These are phyloP conservation scores for Xerocomus brunneocitrinus DNA, from an alignment of 768 basidiomycete species.

Conservation along the genomic window DNA sequence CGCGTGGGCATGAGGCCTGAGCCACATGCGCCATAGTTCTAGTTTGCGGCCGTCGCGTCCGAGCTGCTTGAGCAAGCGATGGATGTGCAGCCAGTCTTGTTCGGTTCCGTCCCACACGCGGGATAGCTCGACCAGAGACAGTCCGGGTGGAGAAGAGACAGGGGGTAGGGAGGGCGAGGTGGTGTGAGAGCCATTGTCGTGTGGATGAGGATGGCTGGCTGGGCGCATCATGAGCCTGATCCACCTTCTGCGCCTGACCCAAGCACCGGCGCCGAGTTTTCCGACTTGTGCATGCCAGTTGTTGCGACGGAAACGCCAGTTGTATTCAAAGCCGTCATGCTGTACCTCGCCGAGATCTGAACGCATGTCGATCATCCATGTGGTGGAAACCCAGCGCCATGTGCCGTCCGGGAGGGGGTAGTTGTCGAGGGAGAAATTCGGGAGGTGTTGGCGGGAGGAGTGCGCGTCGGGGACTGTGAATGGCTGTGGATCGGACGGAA, in stretches of 20 bases:
- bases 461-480: constrained; percentile 57
- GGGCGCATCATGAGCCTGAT: constrained; percentile 80
- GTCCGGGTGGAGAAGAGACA: constrained; percentile 20
- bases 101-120: constrained; percentile 55
- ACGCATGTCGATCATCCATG: constrained; percentile 90
- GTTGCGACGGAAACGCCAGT: constrained; percentile 65
- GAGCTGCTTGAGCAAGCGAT: constrained; percentile 45
- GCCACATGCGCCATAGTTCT: constrained; percentile 73
- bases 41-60: constrained; percentile 69
- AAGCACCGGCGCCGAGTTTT: constrained; percentile 57
- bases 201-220: constrained; percentile 25
- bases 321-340: constrained; percentile 84
- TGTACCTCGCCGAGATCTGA: constrained; percentile 69
- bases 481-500: constrained; percentile 68
- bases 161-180: not conserved
- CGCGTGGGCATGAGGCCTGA: constrained; percentile 36
- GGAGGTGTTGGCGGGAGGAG: constrained; percentile 41
- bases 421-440: constrained; percentile 51
- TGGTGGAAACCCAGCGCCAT: constrained; percentile 76
- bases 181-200: not conserved
- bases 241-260: constrained; percentile 80
- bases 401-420: constrained; percentile 77
- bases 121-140: constrained; percentile 14
- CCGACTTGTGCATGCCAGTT: constrained; percentile 67
- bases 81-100: constrained; percentile 60